Conservation (phyloP, 805 yeast genomes). For the Candida arabinofermentans region DNA sequence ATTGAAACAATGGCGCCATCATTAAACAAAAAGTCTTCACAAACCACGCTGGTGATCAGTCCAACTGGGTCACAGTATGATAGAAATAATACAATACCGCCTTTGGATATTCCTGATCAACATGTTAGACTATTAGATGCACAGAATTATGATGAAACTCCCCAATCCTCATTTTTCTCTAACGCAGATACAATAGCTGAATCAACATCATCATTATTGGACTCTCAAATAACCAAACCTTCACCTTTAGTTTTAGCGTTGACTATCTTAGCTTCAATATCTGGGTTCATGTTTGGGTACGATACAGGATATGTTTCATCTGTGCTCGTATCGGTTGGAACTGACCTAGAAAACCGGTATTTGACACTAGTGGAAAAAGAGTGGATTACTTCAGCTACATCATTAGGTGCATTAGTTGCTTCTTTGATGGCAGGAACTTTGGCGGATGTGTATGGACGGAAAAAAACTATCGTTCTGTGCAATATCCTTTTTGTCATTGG, state of each 20-base stretch:
- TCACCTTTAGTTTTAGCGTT: conserved; percentile 40
- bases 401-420: conserved; percentile 86
- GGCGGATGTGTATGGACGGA: conserved; percentile 80
- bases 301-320: conserved; percentile 61
- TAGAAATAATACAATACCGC: neutral
- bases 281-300: conserved; percentile 60
- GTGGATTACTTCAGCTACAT: conserved; percentile 86
- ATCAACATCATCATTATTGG: neutral
- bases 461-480: conserved; percentile 78
- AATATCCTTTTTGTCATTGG: conserved; percentile 82
- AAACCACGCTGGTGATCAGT: neutral
- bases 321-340: conserved; percentile 48
- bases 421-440: conserved; percentile 73
- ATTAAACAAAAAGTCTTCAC: neutral
- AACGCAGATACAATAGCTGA: neutral
- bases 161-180: neutral
- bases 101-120: neutral
- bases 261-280: conserved; percentile 48
- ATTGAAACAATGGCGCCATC: too few species aligned
- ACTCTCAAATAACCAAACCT: conserved; percentile 23
- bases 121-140: neutral
- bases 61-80: neutral
- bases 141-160: neutral
- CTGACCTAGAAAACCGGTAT: conserved; percentile 36
- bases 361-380: conserved; percentile 44